Conservation (phyloP, 2,329 filamentous ascomycete species). For the Calonectria leucothoes region DNA sequence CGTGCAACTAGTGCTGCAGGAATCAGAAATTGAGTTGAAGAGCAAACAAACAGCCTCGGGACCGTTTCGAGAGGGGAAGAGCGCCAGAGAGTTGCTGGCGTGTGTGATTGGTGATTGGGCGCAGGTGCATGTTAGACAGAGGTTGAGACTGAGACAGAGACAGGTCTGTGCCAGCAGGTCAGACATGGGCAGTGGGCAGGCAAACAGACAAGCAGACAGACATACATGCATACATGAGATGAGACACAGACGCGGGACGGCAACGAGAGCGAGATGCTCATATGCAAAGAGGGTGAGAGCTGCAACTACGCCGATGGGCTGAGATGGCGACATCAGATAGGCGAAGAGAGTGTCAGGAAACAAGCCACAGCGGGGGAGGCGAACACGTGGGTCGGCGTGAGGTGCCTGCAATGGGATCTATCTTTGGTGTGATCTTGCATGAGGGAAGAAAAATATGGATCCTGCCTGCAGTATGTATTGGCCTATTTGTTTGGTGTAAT, state of each 20-base stretch:
- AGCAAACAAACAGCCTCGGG: neutral
- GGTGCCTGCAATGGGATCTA: constrained; percentile 9
- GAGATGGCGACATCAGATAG: neutral
- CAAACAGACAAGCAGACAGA: neutral
- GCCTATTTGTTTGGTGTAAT: neutral
- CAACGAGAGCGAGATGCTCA: neutral
- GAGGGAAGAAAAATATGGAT: neutral
- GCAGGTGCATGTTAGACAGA: too few species aligned
- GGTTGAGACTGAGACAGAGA: too few species aligned
- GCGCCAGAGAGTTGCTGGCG: too few species aligned
- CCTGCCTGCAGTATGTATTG: neutral
- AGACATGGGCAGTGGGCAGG: neutral
- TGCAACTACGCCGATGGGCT: neutral
- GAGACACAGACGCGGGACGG: neutral
- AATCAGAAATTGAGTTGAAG: neutral
- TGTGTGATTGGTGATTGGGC: too few species aligned
- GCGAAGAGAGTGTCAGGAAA: neutral
- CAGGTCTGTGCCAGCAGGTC: neutral
- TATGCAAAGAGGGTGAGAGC: neutral
- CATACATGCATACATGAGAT: neutral
- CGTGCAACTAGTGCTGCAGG: neutral
- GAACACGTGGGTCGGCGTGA: constrained; percentile 23
- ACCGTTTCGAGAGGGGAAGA: too few species aligned
- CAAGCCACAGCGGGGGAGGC: constrained; percentile 6
- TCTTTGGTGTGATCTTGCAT: constrained; percentile 21